phyloP scores from a whole-genome alignment of 805 yeast genomes.

The Ogataea corticis region DNA sequence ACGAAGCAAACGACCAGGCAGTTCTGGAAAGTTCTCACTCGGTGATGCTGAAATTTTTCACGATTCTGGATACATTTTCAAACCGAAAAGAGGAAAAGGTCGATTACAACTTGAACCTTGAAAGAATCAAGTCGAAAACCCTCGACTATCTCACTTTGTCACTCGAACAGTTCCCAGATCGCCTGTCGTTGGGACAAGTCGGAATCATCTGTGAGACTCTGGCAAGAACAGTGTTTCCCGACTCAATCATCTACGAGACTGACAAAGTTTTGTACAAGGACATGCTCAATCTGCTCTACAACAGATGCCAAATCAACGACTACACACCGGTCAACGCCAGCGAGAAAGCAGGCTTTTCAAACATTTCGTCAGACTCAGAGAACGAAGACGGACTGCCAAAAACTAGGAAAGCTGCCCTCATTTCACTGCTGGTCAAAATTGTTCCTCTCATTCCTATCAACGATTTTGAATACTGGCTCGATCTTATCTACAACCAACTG shows the following conservation, averaged over 20 bases:
- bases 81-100: constrained; percentile 20
- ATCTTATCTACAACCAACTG: constrained; percentile 38
- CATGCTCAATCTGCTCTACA: constrained; percentile 44
- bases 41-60: constrained; percentile 42
- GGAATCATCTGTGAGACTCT: constrained; percentile 57
- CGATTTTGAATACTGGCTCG: constrained; percentile 47
- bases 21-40: constrained; percentile 67
- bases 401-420: constrained; percentile 48
- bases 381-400: constrained; percentile 11
- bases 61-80: constrained; percentile 22
- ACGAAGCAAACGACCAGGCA: constrained; percentile 22
- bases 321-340: constrained; percentile 2
- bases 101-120: constrained; percentile 17
- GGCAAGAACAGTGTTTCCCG: constrained; percentile 45
- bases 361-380: constrained; percentile 8
- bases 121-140: constrained; percentile 19
- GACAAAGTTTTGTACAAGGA: constrained; percentile 32
- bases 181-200: constrained; percentile 55
- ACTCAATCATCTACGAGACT: constrained; percentile 33
- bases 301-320: constrained; percentile 35
- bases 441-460: constrained; percentile 52
- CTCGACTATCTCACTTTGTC: constrained; percentile 47
- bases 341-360: constrained; percentile 6
- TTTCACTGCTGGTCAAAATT: constrained; percentile 47
- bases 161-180: constrained; percentile 54